A percentile compares a stretch with the other conserved stretches of the same genome.
Conservation (phyloP, 345 rosid genomes). For the Citrus inodora region DNA sequence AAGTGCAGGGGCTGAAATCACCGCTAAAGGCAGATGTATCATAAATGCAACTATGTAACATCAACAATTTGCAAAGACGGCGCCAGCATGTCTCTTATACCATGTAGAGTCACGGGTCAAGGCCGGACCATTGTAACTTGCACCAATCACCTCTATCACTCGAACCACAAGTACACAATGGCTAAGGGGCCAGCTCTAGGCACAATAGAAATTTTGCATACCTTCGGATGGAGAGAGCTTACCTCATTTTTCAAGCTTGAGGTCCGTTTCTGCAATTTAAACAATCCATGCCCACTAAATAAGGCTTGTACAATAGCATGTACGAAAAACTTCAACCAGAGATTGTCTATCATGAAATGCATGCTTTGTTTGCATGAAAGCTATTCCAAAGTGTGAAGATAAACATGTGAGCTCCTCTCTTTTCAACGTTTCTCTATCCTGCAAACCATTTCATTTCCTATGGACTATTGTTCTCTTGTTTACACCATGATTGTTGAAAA, state of each 20-base stretch:
- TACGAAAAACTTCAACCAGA: background rate
- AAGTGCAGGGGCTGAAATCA: too few relatives aligned
- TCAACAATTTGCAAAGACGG: too few relatives aligned
- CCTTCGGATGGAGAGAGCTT: background rate
- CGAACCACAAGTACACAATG: background rate
- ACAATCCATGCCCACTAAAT: background rate
- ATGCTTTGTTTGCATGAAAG: background rate
- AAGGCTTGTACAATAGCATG: background rate
- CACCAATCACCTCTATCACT: background rate
- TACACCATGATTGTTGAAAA: background rate
- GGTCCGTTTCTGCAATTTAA: background rate
- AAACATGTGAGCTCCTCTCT: background rate
- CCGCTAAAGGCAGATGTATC: too few relatives aligned
- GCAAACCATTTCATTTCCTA: background rate
- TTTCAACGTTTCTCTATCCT: background rate
- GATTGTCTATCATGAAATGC: background rate
- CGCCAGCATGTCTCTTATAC: background rate
- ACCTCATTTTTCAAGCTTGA: background rate
- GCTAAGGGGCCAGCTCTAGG: background rate
- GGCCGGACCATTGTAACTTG: background rate
- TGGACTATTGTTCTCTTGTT: background rate
- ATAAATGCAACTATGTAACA: too few relatives aligned
- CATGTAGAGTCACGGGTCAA: background rate
- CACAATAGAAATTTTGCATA: background rate
- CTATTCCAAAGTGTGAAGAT: background rate